Percentiles rank a stretch among this genome's conserved stretches.
phyloP scores from a whole-genome alignment of 164 flowering plant species.

The Kalanchoe fedtschenkoi region DNA sequence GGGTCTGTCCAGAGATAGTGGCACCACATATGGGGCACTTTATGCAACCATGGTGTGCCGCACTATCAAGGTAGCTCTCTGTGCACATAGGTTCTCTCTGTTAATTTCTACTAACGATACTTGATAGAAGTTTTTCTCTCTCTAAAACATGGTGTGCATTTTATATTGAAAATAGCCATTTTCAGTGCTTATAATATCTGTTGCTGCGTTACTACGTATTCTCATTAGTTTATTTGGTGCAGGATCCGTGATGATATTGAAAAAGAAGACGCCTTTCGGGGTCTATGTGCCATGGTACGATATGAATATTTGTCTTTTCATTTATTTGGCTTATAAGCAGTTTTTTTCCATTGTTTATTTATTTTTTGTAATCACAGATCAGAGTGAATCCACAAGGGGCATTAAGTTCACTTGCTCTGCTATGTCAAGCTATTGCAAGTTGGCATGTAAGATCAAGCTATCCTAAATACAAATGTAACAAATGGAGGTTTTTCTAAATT shows the following conservation, averaged over 20 bases:
- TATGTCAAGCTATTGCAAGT: constrained; percentile 96
- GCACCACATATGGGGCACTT: constrained; percentile 98
- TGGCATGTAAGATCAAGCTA: constrained; percentile 74
- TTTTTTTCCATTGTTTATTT: not conserved
- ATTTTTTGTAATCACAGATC: constrained; percentile 40
- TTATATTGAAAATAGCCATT: not conserved
- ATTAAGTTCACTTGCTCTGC: constrained; percentile 62
- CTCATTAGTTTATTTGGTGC: constrained; percentile 14
- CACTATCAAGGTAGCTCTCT: constrained; percentile 65
- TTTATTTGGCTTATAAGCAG: not conserved
- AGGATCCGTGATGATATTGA: constrained; percentile 98
- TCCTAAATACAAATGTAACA: not conserved
- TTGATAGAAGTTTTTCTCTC: not conserved
- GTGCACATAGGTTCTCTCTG: not conserved
- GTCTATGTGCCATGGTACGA: constrained; percentile 91
- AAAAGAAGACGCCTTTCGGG: constrained; percentile 96
- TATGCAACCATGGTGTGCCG: constrained; percentile 88
- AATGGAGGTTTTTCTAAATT: not conserved
- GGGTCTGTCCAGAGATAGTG: constrained; percentile 91
- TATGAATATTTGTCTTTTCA: not conserved
- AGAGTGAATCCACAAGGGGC: constrained; percentile 88
- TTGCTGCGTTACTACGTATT: not conserved
- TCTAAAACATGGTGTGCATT: not conserved
- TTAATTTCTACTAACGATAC: not conserved
- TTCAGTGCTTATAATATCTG: not conserved